Base-by-base conservation (phyloP, 2,329 filamentous ascomycete species). In the Simplicillium aogashimaense region DNA sequence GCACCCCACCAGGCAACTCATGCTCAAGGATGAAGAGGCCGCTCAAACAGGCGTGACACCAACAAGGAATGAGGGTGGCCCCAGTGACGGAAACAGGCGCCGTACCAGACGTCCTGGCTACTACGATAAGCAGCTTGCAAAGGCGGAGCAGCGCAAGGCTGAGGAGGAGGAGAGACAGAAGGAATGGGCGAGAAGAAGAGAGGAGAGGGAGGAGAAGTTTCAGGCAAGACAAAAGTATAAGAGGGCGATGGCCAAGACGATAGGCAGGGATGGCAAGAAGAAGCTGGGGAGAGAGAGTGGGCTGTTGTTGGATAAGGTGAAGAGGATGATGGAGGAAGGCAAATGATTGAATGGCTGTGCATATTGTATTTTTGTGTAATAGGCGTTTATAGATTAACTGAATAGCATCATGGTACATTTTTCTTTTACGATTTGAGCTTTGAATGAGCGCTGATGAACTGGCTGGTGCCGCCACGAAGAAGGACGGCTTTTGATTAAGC, bases 201-300 rank as follows among this genome's bases (percentile, higher is more conserved):
- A 77, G 44, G 79, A 89, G 55, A 74, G 78, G 2, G 76, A 82
- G 54, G 71, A 70, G 48, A 76, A 77, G 45, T 65, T 74, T 3
- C 81, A 83, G 37, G 78, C 81, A 50, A 77, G 81, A 11, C 70
- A 78, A 49, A 69, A 69, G 44, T 75, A 81, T 52, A 72, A 78
- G 44, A 78, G 74, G 50, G 78, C 81, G 47, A 76, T 86, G 59
- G 81, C 83, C 47, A 83, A 81, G 57, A 86, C 89, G 38, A 77
- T 81, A 29, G 78, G 83, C 57, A 79, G 78, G 20, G 76, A 84
- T 55, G 86, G 86, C 10, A 81, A 84, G 64, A 75, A 83, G 59
- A 89, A 86, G 64, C 60, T 95, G 36, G 88, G 88, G 2, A 72
- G 86, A 45, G 87, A 94, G 67, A 89, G 87, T 51, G 74, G 72